A percentile compares a stretch with the other conserved stretches of the same genome.
These are phyloP conservation scores for Crassisporium funariophilum DNA, from an alignment of 768 basidiomycete genomes.

Conservation along the genomic window DNA sequence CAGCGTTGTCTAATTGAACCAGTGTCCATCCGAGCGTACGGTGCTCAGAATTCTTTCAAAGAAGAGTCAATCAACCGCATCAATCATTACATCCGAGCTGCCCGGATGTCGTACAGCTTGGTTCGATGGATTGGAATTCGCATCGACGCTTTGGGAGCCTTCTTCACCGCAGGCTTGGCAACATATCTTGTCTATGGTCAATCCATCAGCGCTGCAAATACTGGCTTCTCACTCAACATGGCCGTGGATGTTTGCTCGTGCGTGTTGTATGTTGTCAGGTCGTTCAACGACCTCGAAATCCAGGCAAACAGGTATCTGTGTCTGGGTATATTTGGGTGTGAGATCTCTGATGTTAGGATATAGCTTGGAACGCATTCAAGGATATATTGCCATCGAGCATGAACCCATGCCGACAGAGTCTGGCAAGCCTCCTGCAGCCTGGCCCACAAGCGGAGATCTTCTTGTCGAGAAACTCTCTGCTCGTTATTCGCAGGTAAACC, in stretches of 20 bases:
- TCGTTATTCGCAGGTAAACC: conserved; percentile 43
- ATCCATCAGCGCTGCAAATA: conserved; percentile 42
- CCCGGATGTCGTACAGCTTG: conserved; percentile 48
- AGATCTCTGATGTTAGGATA: no score
- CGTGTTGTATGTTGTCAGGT: conserved; percentile 52
- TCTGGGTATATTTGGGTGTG: no score
- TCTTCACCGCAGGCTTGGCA: conserved; percentile 58
- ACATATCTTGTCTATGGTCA: conserved; percentile 52
- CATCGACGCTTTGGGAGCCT: conserved; percentile 55
- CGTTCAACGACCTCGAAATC: conserved; percentile 46
- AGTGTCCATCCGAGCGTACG: conserved; percentile 66
- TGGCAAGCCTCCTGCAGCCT: conserved; percentile 63
- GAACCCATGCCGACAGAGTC: conserved; percentile 43
- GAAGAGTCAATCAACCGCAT: conserved; percentile 48
- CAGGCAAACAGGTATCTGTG: conserved; percentile 34
- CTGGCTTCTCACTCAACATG: conserved; percentile 61
- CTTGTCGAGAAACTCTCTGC: conserved; percentile 59
- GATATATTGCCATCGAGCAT: conserved; percentile 59
- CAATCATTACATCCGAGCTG: conserved; percentile 48
- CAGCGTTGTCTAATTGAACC: background rate
- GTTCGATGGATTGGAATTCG: conserved; percentile 50
- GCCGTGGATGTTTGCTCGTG: conserved; percentile 56
- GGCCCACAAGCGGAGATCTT: conserved; percentile 64
- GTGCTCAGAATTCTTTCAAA: conserved; percentile 52
- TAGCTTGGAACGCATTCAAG: conserved; percentile 72